A percentile compares a stretch with the other conserved stretches of the same genome.
These are phyloP conservation scores for Scleroderma citrinum DNA, from an alignment of 768 basidiomycete species.

Conservation along the genomic window DNA sequence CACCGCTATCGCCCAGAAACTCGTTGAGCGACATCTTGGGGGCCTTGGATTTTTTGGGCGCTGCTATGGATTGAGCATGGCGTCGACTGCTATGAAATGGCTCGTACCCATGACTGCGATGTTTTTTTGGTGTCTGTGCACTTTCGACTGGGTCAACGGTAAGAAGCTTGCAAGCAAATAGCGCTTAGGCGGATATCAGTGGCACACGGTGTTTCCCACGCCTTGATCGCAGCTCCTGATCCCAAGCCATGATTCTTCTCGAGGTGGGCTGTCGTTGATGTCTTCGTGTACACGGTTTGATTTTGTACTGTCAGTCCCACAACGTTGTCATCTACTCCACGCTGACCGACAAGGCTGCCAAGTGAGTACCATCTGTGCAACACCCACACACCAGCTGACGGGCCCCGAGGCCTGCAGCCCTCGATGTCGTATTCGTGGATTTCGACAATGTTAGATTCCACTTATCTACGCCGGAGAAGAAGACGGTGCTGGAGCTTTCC, in stretches of 20 bases:
- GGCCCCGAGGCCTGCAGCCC: constrained; percentile 66
- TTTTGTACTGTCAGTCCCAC: constrained; percentile 52
- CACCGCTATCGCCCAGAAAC: constrained; percentile 85
- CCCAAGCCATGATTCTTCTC: constrained; percentile 66
- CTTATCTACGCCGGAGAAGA: constrained; percentile 80
- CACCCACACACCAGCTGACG: constrained; percentile 11
- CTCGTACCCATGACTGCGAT: constrained; percentile 23
- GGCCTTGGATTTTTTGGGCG: constrained; percentile 77
- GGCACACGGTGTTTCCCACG: constrained; percentile 24
- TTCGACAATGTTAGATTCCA: constrained; percentile 96
- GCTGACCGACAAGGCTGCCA: constrained; percentile 76
- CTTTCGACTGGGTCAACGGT: constrained; percentile 9
- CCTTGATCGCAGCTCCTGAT: not conserved
- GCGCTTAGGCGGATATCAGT: constrained; percentile 10
- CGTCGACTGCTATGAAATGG: not conserved
- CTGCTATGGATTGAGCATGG: constrained; percentile 33
- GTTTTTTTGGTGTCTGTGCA: constrained; percentile 6
- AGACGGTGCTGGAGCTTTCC: constrained; percentile 77
- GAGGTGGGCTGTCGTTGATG: constrained; percentile 45
- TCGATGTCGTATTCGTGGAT: constrained; percentile 97
- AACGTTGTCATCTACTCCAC: constrained; percentile 92
- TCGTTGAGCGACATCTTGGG: constrained; percentile 92
- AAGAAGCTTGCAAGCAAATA: constrained; percentile 19
- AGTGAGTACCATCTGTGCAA: constrained; percentile 43
- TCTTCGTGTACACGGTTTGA: constrained; percentile 3